Base-by-base conservation (phyloP, 2,329 filamentous ascomycete genomes). In the Phaeosphaeriaceae sp. region DNA sequence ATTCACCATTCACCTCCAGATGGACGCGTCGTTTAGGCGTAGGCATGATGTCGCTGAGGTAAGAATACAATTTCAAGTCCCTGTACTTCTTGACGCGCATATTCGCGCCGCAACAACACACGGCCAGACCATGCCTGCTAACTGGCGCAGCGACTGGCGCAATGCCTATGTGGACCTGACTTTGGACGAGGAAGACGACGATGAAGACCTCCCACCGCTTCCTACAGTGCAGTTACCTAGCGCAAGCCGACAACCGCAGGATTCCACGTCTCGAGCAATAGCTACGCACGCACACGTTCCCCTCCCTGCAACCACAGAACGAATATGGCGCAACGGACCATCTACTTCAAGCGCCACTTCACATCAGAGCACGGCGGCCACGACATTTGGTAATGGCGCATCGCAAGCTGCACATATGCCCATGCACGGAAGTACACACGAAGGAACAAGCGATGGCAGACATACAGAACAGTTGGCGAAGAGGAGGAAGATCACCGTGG, bases 131-230 rank as follows among this genome's bases (percentile, higher is more conserved):
- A 44, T 44, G 41, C 3, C 17, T 19, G 20, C 61, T 71, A 57
- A 70, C 61, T 58, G 57, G 50, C 41, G 47, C 46, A 73, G 69
- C 56, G 54, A 62, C 57, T 49, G 57, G 58, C 25, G 57, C 36
- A 55, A 57, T 13, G 25, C 42, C 6, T 54, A 69, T 42, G 55
- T 74, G 33, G 69, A 72, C 54, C 65, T 72, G 3, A 73, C 69
- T 22, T 67, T 68, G 10, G 62, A 65, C 33, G 49, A 46, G n/a
- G 61, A 67, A 17, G 51, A 48, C 19, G 60, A 68, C 15, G 54
- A 56, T 13, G 56, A 58, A 7, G 52, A 56, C 27, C 21, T 49
- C 15, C 33, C 22, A 3, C 19, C 44, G 17, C 46, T 47, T 3
- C 20, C 20, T n/a, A 51, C 61, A 2, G 41, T 60, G 7, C 54